Conservation (phyloP, 192 early-diverging fungal genomes). For the Umbelopsis vinacea region DNA sequence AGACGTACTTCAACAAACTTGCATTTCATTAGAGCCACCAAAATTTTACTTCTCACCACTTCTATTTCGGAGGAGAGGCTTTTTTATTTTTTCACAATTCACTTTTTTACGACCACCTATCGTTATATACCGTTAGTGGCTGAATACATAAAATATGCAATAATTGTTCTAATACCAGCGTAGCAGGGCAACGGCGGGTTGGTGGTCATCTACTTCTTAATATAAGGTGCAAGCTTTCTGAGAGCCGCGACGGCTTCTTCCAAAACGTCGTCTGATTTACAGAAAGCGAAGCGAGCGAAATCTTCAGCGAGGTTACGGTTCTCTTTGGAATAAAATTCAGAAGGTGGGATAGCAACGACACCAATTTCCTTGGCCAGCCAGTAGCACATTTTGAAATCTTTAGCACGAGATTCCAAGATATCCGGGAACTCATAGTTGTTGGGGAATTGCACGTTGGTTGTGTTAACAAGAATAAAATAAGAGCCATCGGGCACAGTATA, state of each 20-base stretch:
- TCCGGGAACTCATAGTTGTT: conserved; percentile 61
- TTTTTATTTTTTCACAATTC: not conserved
- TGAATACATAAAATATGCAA: not conserved
- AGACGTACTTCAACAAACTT: not conserved
- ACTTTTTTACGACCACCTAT: not conserved
- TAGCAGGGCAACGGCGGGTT: no score
- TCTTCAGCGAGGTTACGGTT: conserved; percentile 70
- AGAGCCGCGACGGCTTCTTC: conserved; percentile 74
- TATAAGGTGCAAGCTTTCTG: conserved; percentile 60
- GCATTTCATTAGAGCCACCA: not conserved
- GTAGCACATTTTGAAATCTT: conserved; percentile 80
- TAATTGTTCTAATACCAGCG: no score
- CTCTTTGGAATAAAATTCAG: conserved; percentile 82
- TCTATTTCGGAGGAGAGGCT: not conserved
- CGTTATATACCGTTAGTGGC: not conserved
- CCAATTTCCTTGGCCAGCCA: conserved; percentile 88
- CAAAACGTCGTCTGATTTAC: conserved; percentile 86
- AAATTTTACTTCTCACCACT: not conserved
- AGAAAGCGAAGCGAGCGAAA: conserved; percentile 90
- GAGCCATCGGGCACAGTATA: conserved; percentile 89
- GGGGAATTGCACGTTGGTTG: conserved; percentile 66
- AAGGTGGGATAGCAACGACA: conserved; percentile 90
- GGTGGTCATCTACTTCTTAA: conserved; percentile 24
- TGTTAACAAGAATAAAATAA: conserved; percentile 93
- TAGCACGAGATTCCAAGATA: conserved; percentile 61